Conservation (phyloP, 1,284 basidiomycete species). For the Fomitopsis pinicola region DNA sequence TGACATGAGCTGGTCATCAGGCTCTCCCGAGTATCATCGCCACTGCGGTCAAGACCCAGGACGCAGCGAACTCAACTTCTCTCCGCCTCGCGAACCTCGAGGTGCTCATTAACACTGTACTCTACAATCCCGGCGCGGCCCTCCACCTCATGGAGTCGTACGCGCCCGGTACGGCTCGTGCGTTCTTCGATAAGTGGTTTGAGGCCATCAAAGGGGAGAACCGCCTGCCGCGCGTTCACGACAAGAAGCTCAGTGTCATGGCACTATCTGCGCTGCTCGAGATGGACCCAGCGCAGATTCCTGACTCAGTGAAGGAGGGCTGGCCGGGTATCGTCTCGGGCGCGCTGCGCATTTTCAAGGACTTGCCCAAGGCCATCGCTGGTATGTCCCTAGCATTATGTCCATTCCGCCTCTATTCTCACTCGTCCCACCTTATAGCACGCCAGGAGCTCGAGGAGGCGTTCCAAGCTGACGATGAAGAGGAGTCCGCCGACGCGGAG, state of each 20-base stretch:
- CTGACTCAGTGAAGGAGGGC: constrained; percentile 56
- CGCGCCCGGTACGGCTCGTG: constrained; percentile 52
- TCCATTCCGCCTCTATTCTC: background rate
- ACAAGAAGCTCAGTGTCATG: constrained; percentile 81
- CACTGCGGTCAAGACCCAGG: constrained; percentile 54
- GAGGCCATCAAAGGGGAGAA: constrained; percentile 58
- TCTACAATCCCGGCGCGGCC: constrained; percentile 79
- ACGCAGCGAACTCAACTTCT: constrained; percentile 55
- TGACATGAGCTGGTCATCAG: constrained; percentile 21
- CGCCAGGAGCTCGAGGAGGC: constrained; percentile 64
- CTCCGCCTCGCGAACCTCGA: constrained; percentile 79
- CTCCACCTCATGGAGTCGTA: constrained; percentile 70
- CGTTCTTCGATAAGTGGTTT: constrained; percentile 83
- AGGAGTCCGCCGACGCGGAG: constrained; percentile 52
- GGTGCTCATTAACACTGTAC: constrained; percentile 80
- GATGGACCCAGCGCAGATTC: constrained; percentile 54
- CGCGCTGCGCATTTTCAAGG: constrained; percentile 68
- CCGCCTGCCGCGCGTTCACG: constrained; percentile 81
- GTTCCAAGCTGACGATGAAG: constrained; percentile 52
- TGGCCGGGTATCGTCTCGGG: constrained; percentile 74
- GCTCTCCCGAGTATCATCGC: constrained; percentile 53
- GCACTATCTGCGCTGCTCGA: constrained; percentile 75
- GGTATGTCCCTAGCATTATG: constrained; percentile 34
- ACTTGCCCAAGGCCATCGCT: constrained; percentile 68
- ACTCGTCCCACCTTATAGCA: constrained; percentile 31